Evolutionary conservation across 2,329 filamentous ascomycete species (phyloP).

Genomic region (Gremmenia infestans): DNA sequence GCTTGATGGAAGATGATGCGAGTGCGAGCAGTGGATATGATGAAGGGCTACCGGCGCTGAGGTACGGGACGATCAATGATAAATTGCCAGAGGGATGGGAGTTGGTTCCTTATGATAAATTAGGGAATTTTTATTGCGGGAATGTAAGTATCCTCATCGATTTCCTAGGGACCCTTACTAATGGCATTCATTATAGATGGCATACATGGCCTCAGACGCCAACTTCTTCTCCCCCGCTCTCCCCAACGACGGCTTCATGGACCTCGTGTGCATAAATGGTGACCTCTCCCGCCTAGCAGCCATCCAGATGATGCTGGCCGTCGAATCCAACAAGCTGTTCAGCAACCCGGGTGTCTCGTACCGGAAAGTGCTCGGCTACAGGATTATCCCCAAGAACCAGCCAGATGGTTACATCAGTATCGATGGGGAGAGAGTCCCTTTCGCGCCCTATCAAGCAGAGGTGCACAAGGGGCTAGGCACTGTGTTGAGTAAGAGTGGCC

Average conservation of each 20-base stretch:
- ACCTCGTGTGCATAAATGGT: constrained; percentile 76
- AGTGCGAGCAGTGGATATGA: constrained; percentile 28
- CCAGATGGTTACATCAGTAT: constrained; percentile 84
- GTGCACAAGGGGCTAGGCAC: constrained; percentile 77
- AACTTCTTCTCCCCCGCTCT: constrained; percentile 85
- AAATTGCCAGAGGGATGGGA: constrained; percentile 75
- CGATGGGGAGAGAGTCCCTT: constrained; percentile 83
- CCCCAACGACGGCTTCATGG: constrained; percentile 79
- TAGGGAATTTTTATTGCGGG: constrained; percentile 91
- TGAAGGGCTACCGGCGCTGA: constrained; percentile 63
- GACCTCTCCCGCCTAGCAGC: constrained; percentile 63
- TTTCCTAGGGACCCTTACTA: neutral
- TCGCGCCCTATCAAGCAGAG: constrained; percentile 87
- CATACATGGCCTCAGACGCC: constrained; percentile 79
- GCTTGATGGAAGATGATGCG: constrained; percentile 31
- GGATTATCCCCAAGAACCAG: constrained; percentile 70
- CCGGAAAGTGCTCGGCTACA: constrained; percentile 80
- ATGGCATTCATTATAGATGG: constrained; percentile 55
- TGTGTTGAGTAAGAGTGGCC: constrained; percentile 70
- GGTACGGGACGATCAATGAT: constrained; percentile 76
- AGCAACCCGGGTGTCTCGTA: constrained; percentile 74
- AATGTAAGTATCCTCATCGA: constrained; percentile 53
- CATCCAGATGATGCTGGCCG: constrained; percentile 63
- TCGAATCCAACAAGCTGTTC: constrained; percentile 73
- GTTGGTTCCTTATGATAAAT: constrained; percentile 63